Conservation (phyloP, 352 stramenopile genomes). For the Phytophthora quininea region DNA sequence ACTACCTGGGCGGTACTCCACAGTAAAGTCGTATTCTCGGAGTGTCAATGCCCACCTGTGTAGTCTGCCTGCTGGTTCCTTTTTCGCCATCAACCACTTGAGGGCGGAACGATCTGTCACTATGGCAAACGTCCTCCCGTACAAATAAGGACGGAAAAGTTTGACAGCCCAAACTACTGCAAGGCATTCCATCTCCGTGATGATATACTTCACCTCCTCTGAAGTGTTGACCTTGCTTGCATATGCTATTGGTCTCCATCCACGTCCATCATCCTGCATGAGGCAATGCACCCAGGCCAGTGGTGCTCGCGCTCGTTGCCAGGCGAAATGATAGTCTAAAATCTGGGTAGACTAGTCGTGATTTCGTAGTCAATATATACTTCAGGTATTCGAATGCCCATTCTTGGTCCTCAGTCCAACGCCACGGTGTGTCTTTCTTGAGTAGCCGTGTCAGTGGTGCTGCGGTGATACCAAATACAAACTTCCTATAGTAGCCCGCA, state of each 20-base stretch:
- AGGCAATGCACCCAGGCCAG: neutral
- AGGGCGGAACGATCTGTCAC: neutral
- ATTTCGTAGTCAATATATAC: slow-evolving; percentile 1
- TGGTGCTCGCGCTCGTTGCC: neutral
- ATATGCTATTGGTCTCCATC: neutral
- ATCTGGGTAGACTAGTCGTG: neutral
- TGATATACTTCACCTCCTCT: neutral
- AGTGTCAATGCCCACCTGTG: neutral
- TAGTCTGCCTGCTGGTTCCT: neutral
- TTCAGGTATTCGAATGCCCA: slow-evolving; percentile 22
- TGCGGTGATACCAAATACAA: slow-evolving; percentile 25
- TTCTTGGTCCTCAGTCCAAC: slow-evolving; percentile 27
- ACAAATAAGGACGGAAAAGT: neutral
- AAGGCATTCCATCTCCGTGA: neutral
- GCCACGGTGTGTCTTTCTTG: slow-evolving; percentile 21
- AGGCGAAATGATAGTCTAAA: neutral
- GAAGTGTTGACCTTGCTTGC: neutral
- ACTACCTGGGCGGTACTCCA: neutral
- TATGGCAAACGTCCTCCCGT: neutral
- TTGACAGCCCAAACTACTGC: neutral
- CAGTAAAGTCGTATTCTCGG: neutral
- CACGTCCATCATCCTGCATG: neutral
- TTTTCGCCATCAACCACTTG: neutral
- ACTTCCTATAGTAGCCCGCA: slow-evolving; percentile 12
- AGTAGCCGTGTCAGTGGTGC: slow-evolving; percentile 22